phyloP scores from a whole-genome alignment of 208 protist species.

The Tritrichomonas foetus region DNA sequence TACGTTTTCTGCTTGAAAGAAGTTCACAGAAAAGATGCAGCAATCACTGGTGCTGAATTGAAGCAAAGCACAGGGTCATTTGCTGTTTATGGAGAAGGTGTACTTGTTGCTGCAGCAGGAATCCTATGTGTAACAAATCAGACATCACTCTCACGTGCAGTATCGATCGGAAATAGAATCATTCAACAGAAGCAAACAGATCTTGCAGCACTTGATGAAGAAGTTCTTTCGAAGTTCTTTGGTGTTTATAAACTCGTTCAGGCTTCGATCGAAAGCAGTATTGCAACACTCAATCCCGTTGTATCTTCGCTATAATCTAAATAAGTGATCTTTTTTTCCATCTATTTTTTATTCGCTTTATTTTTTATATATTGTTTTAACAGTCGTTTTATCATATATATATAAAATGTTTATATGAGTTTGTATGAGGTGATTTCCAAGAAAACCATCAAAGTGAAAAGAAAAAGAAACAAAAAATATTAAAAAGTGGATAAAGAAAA shows the following conservation, averaged over 20 bases:
- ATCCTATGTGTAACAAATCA: neutral
- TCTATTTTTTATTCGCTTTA: too few relatives aligned
- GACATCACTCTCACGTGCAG: neutral
- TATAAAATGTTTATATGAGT: too few relatives aligned
- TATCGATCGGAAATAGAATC: conserved; percentile 21
- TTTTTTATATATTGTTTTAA: too few relatives aligned
- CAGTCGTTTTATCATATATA: too few relatives aligned
- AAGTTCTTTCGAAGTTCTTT: neutral
- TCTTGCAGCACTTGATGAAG: neutral
- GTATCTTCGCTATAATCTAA: too few relatives aligned
- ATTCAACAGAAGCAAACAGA: neutral
- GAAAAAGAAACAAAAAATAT: too few relatives aligned
- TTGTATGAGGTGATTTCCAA: too few relatives aligned
- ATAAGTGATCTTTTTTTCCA: too few relatives aligned
- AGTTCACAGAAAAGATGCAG: neutral
- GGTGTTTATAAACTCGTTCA: neutral
- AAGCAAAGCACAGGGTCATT: neutral
- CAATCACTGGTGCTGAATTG: neutral
- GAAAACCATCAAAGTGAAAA: too few relatives aligned
- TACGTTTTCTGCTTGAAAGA: conserved; percentile 1
- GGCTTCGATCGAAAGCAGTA: neutral
- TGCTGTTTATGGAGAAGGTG: neutral
- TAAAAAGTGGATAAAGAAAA: too few relatives aligned
- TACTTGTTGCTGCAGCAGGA: neutral
- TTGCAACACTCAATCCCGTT: neutral